Evolutionary conservation across 2,329 filamentous ascomycete genomes (phyloP), one percentile per base, ranked within the genome.

Genomic region (Aspergillus fijiensis): DNA sequence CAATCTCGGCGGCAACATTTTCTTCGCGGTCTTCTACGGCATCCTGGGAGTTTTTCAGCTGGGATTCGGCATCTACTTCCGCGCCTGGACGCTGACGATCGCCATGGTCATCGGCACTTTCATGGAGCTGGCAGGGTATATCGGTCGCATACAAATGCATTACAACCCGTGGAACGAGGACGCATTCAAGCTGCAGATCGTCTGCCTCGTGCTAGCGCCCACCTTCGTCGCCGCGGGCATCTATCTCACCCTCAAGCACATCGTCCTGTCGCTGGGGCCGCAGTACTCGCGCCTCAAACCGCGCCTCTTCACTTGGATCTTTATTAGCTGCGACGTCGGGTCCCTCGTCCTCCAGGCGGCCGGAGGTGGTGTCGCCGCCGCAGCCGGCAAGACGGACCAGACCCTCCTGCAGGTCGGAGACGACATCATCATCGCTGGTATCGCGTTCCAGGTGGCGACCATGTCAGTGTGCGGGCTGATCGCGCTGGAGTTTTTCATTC

Each of bases 281-380:
- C 70, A 80, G 53, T 73, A 80, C 61, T 82, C 81, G 23, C 75
- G 77, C 27, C 74, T 84, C 56, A 77, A 75, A 47, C 80, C 82
- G 6, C 71, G 74, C 5, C 75, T 80, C 55, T 87, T 86, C 70
- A 85, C 85, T 11, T 81, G 81, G 70, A 80, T 87, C 61, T 88
- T 88, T 73, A 83, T 87, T 63, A 68, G 75, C n/a, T 85, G 82
- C 66, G 86, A 88, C 64, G 64, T 87, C 48, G 65, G 84, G 56
- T 84, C 81, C n/a, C 79, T 88, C n/a, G 63, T 84, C 12, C 72
- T 87, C 4, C 85, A 88, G 70, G 84, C 83, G 4, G 78, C 78
- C 7, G 85, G 85, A 12, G 85, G 85, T 59, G 85, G 80, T 53
- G 76, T 86, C 50, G 83, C 86, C 1, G 83, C 85, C 0, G 79